Percentiles rank a stretch among this genome's conserved stretches.
phyloP scores from a whole-genome alignment of 176 grass and related monocot species.

The Juncus effusus region DNA sequence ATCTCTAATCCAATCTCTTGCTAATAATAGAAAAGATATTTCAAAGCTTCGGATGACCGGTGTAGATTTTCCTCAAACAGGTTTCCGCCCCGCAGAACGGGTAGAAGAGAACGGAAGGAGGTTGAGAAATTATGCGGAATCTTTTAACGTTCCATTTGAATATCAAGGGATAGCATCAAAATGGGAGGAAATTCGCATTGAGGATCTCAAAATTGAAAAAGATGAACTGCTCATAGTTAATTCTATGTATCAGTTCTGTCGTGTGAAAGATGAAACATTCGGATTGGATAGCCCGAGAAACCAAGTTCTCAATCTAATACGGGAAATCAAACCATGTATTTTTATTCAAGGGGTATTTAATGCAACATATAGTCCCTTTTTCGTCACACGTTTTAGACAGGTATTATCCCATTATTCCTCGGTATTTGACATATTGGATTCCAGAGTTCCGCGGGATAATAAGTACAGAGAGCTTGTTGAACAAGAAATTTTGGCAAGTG shows the following conservation, averaged over 20 bases:
- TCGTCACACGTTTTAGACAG: conserved; percentile 33
- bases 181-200: conserved; percentile 31
- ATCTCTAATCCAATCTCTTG: conserved; percentile 17
- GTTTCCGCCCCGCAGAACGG: conserved; percentile 30
- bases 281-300: conserved; percentile 33
- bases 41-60: conserved; percentile 28
- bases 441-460: conserved; percentile 28
- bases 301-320: conserved; percentile 36
- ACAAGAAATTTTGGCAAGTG: conserved; percentile 27
- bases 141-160: conserved; percentile 41
- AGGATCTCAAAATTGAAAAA: conserved; percentile 32
- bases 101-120: conserved; percentile 36
- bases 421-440: conserved; percentile 35
- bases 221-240: conserved; percentile 41
- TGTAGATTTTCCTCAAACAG: conserved; percentile 29
- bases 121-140: conserved; percentile 33
- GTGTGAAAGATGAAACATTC: conserved; percentile 31
- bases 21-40: not conserved
- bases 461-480: conserved; percentile 26
- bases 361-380: conserved; percentile 32
- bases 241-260: conserved; percentile 33
- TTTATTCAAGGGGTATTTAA: conserved; percentile 34
- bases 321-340: conserved; percentile 26
- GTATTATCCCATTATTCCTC: conserved; percentile 13
- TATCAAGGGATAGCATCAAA: conserved; percentile 31